Percentiles rank a stretch among this genome's conserved stretches.
Conservation (phyloP, 2,329 filamentous ascomycete genomes). For the Xylaria polymorpha region DNA sequence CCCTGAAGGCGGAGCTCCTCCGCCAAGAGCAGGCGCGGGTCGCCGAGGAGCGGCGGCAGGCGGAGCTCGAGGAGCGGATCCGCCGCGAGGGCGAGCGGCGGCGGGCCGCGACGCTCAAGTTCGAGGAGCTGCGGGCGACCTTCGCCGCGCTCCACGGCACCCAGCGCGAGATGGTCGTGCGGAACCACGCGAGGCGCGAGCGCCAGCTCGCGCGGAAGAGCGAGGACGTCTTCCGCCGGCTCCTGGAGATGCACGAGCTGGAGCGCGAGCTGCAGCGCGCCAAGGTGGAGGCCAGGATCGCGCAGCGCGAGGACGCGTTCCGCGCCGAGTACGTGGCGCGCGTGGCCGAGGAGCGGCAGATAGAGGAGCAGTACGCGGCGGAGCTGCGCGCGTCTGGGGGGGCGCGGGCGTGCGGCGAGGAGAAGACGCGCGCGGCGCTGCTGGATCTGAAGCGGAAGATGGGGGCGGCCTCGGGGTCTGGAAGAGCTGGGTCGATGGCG, state of each 20-base stretch:
- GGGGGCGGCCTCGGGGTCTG: slow-evolving; percentile 56
- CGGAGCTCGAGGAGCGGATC: slow-evolving; percentile 54
- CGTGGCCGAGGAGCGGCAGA: slow-evolving; percentile 54
- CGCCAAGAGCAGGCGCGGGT: slow-evolving; percentile 54
- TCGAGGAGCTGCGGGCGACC: slow-evolving; percentile 50
- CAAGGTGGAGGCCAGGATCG: slow-evolving; percentile 47
- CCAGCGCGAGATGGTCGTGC: slow-evolving; percentile 55
- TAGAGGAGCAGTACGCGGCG: slow-evolving; percentile 59
- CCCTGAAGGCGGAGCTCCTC: slow-evolving; percentile 54
- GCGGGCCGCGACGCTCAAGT: slow-evolving; percentile 54
- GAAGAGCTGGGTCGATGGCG: slow-evolving; percentile 55
- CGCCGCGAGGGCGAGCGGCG: slow-evolving; percentile 57
- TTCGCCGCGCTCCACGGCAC: slow-evolving; percentile 57
- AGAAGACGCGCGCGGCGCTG: slow-evolving; percentile 51
- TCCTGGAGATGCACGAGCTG: slow-evolving; percentile 50
- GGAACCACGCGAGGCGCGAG: slow-evolving; percentile 39
- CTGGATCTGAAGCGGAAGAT: slow-evolving; percentile 54
- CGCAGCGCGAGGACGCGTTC: slow-evolving; percentile 52
- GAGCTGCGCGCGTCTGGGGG: slow-evolving; percentile 56
- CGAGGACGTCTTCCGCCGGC: slow-evolving; percentile 45
- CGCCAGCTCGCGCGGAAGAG: slow-evolving; percentile 44
- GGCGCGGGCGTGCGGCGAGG: slow-evolving; percentile 49
- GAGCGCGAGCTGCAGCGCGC: slow-evolving; percentile 50
- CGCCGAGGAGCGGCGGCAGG: slow-evolving; percentile 53
- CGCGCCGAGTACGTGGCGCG: slow-evolving; percentile 57